Evolutionary conservation across 768 basidiomycete genomes (phyloP).

Genomic region (Porpolomopsis calyptriformis): DNA sequence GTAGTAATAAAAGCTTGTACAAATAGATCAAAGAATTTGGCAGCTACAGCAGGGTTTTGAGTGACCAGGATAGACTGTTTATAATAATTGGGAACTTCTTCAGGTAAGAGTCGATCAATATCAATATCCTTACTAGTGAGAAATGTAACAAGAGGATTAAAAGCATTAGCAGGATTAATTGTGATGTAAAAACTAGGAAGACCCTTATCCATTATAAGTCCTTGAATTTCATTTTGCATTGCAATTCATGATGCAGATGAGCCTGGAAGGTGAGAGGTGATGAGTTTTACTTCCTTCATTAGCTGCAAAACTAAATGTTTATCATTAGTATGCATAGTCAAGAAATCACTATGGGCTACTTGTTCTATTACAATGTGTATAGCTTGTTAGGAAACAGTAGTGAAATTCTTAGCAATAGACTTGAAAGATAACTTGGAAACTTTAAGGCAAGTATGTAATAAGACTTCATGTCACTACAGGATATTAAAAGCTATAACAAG

Average conservation of each 20-base stretch:
- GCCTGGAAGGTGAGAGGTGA: slow-evolving; percentile 19
- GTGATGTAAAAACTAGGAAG: slow-evolving; percentile 34
- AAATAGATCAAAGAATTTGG: slow-evolving; percentile 32
- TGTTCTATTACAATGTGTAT: slow-evolving; percentile 16
- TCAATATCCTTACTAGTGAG: slow-evolving; percentile 27
- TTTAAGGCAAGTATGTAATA: slow-evolving; percentile 24
- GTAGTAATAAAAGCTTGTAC: slow-evolving; percentile 25
- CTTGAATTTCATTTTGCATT: slow-evolving; percentile 30
- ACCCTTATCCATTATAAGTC: slow-evolving; percentile 24
- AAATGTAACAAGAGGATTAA: slow-evolving; percentile 32
- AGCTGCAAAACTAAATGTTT: slow-evolving; percentile 20
- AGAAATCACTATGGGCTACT: slow-evolving; percentile 13
- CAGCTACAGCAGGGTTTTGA: slow-evolving; percentile 27
- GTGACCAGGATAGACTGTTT: slow-evolving; percentile 29
- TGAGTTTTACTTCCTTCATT: slow-evolving; percentile 14
- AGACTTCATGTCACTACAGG: slow-evolving; percentile 21
- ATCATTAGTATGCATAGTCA: slow-evolving; percentile 13
- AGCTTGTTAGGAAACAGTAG: slow-evolving; percentile 14
- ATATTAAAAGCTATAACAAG: slow-evolving; percentile 33
- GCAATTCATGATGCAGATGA: slow-evolving; percentile 18
- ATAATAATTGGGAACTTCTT: slow-evolving; percentile 19
- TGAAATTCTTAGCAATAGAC: slow-evolving; percentile 17
- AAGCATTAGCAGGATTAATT: slow-evolving; percentile 34
- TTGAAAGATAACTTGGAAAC: slow-evolving; percentile 18
- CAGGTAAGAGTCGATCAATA: slow-evolving; percentile 19